Percentiles rank a stretch among this genome's conserved stretches.
Conservation (phyloP, 148 eudicot genomes). For the Oxyria digyna region DNA sequence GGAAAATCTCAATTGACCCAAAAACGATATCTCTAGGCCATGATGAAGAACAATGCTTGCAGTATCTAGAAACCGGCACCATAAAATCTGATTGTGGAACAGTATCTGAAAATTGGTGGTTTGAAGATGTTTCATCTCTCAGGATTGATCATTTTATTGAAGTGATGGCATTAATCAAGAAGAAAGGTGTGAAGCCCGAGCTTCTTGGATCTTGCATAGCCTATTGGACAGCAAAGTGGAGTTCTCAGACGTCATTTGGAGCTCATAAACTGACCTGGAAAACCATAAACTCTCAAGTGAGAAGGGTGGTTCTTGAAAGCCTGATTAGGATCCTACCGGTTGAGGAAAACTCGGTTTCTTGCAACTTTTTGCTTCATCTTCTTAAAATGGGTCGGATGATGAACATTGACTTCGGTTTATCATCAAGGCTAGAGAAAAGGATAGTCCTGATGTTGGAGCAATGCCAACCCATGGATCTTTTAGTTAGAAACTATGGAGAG, state of each 20-base stretch:
- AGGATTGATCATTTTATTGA: constrained; percentile 42
- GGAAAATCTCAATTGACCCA: constrained; percentile 29
- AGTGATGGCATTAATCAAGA: constrained; percentile 28
- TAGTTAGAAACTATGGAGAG: constrained; percentile 26
- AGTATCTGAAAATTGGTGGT: constrained; percentile 31
- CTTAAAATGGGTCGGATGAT: constrained; percentile 26
- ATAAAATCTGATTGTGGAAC: constrained; percentile 3
- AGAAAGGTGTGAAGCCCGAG: constrained; percentile 25
- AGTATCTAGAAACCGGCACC: background rate
- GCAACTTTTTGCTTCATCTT: constrained; percentile 34
- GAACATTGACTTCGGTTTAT: constrained; percentile 19
- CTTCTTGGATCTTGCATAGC: constrained; percentile 36
- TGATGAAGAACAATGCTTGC: background rate
- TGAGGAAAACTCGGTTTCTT: constrained; percentile 29
- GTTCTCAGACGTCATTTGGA: constrained; percentile 19
- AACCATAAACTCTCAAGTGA: constrained; percentile 14
- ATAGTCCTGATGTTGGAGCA: constrained; percentile 17
- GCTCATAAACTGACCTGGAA: constrained; percentile 13
- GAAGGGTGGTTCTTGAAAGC: constrained; percentile 25
- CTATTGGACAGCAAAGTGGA: constrained; percentile 38
- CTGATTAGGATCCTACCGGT: constrained; percentile 27
- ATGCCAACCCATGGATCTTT: constrained; percentile 27
- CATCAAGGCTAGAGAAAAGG: constrained; percentile 20
- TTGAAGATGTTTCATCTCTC: constrained; percentile 32
- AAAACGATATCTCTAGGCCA: constrained; percentile 4